Evolutionary conservation across 2,329 filamentous ascomycete genomes (phyloP), one percentile per base, ranked within the genome.

Genomic region (Penicillium hesseltinei): DNA sequence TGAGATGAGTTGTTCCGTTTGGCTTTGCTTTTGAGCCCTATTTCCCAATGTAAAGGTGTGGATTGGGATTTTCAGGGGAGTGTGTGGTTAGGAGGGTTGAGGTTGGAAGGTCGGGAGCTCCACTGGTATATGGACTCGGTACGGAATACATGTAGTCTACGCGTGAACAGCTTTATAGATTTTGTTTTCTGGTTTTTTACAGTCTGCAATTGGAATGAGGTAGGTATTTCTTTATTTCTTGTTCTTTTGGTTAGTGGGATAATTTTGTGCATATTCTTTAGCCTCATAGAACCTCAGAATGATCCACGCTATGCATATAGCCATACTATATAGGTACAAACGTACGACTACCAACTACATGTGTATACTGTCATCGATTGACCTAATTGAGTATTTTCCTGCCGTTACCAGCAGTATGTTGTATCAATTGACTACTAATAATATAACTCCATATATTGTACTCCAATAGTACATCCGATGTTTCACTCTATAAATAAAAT

Each of bases 31-130:
- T 38, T 39, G 23, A 5, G 11, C 3, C 10, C 29, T 13, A 25
- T 36, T 2, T 36, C 29, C 21, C 8, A 21, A 35, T 36, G 9
- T 29, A 7, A 23, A 11, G 21, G 10, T 11, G 4, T 29, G 19
- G 17, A 21, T 21, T 50, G 38, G 27, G 19, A 43, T 55, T 55
- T 27, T 55, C 17, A n/a, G 42, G 35, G 35, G 35, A 40, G 48
- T 52, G 49, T 56, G 54, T 56, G 39, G 54, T 56, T 39, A 42
- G 48, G 53, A 45, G 31, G 35, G 36, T 52, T 53, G 54, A 29
- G 13, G 38, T 51, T 36, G 42, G 29, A 23, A 53, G 17, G 21
- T 52, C 39, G 50, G 36, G 51, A 47, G 46, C 53, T 56, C 53
- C 53, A 56, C 53, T 51, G 29, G 31, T 51, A 44, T 55, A 38